A percentile compares a stretch with the other conserved stretches of the same genome.
Evolutionary conservation across 441 rosid species (phyloP).

Genomic region (Erysimum pusillum): DNA sequence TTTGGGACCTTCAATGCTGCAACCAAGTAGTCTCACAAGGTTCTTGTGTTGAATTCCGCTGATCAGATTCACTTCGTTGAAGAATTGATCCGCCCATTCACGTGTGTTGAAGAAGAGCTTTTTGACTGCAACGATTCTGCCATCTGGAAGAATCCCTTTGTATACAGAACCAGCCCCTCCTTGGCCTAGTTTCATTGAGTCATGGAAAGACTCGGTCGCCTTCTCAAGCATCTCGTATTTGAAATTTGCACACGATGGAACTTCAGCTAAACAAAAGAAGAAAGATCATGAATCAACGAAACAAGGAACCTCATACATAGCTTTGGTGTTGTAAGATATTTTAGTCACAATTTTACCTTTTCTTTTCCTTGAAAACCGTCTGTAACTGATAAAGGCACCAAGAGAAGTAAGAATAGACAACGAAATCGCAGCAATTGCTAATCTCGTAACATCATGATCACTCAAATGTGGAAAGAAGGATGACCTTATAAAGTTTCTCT

Average conservation of each 20-base stretch:
- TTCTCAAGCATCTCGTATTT: slow-evolving; percentile 69
- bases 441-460: slow-evolving; percentile 17
- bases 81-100: slow-evolving; percentile 83
- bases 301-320: slow-evolving; percentile 1
- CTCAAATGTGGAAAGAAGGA: slow-evolving; percentile 29
- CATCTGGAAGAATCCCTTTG: slow-evolving; percentile 70
- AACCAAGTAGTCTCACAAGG: slow-evolving; percentile 75
- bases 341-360: slow-evolving; percentile 44
- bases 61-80: slow-evolving; percentile 75
- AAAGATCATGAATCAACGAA: slow-evolving; percentile 18
- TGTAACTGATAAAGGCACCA: slow-evolving; percentile 63
- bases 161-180: slow-evolving; percentile 81
- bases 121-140: slow-evolving; percentile 69
- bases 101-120: slow-evolving; percentile 67
- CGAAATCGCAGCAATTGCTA: slow-evolving; percentile 39
- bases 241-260: slow-evolving; percentile 50
- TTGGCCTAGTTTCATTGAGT: slow-evolving; percentile 70
- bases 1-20: slow-evolving; percentile 84
- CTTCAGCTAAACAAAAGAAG: slow-evolving; percentile 38
- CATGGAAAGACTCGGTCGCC: slow-evolving; percentile 61
- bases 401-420: slow-evolving; percentile 47
- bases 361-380: slow-evolving; percentile 49
- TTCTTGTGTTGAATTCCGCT: slow-evolving; percentile 71
- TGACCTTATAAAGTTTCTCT: slow-evolving; percentile 2
- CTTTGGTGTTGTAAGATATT: background rate